Evolutionary conservation across 2,329 filamentous ascomycete species (phyloP).

Genomic region (Ophiosphaerella narmari): DNA sequence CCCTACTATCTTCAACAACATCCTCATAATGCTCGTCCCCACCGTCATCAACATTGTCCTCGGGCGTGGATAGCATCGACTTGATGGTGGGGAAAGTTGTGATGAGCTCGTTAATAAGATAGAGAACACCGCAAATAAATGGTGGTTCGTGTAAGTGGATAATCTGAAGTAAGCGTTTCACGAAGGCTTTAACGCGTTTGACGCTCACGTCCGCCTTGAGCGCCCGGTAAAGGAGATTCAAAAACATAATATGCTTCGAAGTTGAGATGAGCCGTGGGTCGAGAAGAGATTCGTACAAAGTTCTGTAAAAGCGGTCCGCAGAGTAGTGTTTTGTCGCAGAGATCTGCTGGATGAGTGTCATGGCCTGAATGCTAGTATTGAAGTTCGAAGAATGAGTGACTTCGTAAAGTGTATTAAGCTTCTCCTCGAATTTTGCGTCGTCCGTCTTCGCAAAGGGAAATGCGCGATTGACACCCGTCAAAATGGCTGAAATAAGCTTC

Average conservation of each 20-base stretch:
- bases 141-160: slow-evolving; percentile 87
- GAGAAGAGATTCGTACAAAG: slow-evolving; percentile 90
- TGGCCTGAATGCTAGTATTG: slow-evolving; percentile 95
- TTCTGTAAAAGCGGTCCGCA: slow-evolving; percentile 91
- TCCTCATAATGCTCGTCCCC: slow-evolving; percentile 75
- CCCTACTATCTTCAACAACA: slow-evolving; percentile 53
- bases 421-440: slow-evolving; percentile 79
- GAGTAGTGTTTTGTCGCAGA: slow-evolving; percentile 78
- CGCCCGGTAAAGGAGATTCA: slow-evolving; percentile 87
- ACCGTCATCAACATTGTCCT: slow-evolving; percentile 77
- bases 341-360: slow-evolving; percentile 93
- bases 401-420: slow-evolving; percentile 91
- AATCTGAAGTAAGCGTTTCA: slow-evolving; percentile 89
- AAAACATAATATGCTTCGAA: slow-evolving; percentile 92
- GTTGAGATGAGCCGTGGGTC: slow-evolving; percentile 87
- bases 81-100: slow-evolving; percentile 78
- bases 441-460: slow-evolving; percentile 89
- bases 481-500: slow-evolving; percentile 87
- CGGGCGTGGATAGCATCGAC: slow-evolving; percentile 68
- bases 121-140: slow-evolving; percentile 92
- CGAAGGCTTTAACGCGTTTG: slow-evolving; percentile 91
- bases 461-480: slow-evolving; percentile 94
- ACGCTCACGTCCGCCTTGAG: slow-evolving; percentile 89
- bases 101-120: slow-evolving; percentile 81
- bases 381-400: slow-evolving; percentile 98